phyloP scores from a whole-genome alignment of 2,329 filamentous ascomycete species.

The Nectriaceae sp. region DNA sequence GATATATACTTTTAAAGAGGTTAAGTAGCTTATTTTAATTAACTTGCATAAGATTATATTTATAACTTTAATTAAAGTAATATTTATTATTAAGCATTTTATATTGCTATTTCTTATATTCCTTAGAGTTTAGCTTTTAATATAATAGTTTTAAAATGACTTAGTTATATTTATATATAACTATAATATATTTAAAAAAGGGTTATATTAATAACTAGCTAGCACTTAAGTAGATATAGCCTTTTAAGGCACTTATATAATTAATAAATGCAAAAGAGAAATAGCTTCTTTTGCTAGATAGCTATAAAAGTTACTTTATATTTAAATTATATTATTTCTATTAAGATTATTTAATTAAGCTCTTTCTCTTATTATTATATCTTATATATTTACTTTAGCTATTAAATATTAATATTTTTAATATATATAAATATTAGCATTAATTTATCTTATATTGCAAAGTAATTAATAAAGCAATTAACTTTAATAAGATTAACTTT shows the following conservation, averaged over 20 bases:
- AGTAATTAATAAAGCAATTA: not conserved
- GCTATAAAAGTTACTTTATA: conserved; percentile 2
- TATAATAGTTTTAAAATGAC: conserved; percentile 1
- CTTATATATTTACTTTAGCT: conserved; percentile 3
- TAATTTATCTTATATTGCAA: conserved; percentile 4
- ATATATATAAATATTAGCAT: conserved; percentile 5
- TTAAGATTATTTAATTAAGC: conserved; percentile 5
- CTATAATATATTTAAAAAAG: conserved; percentile 2
- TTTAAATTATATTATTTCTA: not conserved
- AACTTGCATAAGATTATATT: conserved; percentile 1
- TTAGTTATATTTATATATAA: not conserved
- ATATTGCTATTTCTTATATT: conserved; percentile 1
- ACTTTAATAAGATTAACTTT: conserved; percentile 2
- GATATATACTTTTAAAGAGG: not conserved
- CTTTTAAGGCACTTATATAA: conserved; percentile 2
- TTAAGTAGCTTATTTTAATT: conserved; percentile 1
- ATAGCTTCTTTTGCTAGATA: not conserved
- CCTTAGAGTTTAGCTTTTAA: not conserved
- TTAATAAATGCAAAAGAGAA: conserved; percentile 1
- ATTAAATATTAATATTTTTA: conserved; percentile 5
- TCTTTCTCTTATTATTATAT: conserved; percentile 2
- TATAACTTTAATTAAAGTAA: not conserved
- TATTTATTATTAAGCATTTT: not conserved
- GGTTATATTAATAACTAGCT: conserved; percentile 6
- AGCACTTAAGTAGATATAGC: conserved; percentile 1